phyloP scores from a whole-genome alignment of 345 rosid genomes.

The Eucalyptus urophylla region DNA sequence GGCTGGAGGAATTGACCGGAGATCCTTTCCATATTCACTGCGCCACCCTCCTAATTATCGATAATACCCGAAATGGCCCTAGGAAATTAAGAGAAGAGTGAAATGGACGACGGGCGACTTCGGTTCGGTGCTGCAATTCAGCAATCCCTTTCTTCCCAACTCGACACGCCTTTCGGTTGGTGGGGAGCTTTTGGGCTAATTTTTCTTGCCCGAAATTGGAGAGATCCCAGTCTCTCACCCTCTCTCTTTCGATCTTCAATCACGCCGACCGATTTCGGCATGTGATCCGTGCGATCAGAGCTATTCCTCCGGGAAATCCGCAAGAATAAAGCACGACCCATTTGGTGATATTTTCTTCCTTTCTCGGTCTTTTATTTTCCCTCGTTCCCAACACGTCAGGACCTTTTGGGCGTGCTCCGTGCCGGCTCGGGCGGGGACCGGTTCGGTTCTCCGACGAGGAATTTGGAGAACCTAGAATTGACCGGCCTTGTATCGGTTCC shows the following conservation, averaged over 20 bases:
- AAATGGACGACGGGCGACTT: not conserved
- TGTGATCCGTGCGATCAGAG: not conserved
- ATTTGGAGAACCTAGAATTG: not conserved
- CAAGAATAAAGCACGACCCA: not conserved
- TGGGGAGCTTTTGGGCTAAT: not conserved
- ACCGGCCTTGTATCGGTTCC: not conserved
- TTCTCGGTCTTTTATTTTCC: not conserved
- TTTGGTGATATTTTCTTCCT: not conserved
- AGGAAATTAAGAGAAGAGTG: accelerated
- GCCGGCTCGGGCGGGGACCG: not conserved
- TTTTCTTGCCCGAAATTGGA: not conserved
- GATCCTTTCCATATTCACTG: not conserved
- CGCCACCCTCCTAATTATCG: not conserved
- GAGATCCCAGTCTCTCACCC: not conserved
- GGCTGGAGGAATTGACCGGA: not conserved
- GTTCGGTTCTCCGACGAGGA: not conserved
- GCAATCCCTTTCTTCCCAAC: not conserved
- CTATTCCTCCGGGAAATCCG: not conserved
- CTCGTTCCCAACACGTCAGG: not conserved
- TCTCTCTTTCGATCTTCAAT: not conserved
- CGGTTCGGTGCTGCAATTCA: not conserved
- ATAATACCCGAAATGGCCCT: not conserved
- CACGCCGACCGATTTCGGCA: not conserved
- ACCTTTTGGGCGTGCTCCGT: not conserved
- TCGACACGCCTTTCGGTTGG: not conserved